Conservation (phyloP, 208 protist species). For the Trypanosoma boissoni region DNA sequence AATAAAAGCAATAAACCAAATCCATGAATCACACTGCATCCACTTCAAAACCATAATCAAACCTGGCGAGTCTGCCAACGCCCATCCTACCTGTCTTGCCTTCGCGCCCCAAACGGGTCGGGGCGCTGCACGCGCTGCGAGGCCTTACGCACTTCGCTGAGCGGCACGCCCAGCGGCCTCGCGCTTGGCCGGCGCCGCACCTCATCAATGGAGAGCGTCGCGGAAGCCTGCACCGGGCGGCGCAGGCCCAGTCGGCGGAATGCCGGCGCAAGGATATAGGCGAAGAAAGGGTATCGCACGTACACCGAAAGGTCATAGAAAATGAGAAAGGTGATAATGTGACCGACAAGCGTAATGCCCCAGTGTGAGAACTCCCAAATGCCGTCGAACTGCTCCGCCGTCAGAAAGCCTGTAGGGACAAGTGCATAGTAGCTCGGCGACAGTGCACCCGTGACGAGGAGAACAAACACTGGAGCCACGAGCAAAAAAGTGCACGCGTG, state of each 20-base stretch:
- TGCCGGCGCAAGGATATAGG: constrained; percentile 52
- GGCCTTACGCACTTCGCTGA: constrained; percentile 36
- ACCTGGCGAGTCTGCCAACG: too few species aligned
- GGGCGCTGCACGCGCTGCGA: constrained; percentile 4
- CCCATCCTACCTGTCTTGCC: neutral
- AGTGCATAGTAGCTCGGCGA: constrained; percentile 76
- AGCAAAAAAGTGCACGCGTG: constrained; percentile 45
- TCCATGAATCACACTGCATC: neutral
- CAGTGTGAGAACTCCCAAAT: constrained; percentile 75
- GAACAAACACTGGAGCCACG: constrained; percentile 40
- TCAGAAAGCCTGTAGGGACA: constrained; percentile 54
- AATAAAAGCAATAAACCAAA: neutral
- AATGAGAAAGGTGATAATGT: constrained; percentile 55
- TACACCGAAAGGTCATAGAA: constrained; percentile 82
- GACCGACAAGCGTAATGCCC: constrained; percentile 51
- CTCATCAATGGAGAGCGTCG: constrained; percentile 42
- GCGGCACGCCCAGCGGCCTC: constrained; percentile 53
- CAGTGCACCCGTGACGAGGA: constrained; percentile 49
- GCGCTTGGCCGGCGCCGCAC: constrained; percentile 30
- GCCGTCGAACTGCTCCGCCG: constrained; percentile 51
- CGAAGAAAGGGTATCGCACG: constrained; percentile 72
- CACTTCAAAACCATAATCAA: too few species aligned
- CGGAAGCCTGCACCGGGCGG: constrained; percentile 22
- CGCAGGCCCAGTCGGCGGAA: constrained; percentile 52
- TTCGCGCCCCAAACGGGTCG: constrained; percentile 25